Percentiles rank a stretch among this genome's conserved stretches.
These are phyloP conservation scores for Emydomyces testavorans DNA, from an alignment of 2,329 filamentous ascomycete species.

Conservation along the genomic window DNA sequence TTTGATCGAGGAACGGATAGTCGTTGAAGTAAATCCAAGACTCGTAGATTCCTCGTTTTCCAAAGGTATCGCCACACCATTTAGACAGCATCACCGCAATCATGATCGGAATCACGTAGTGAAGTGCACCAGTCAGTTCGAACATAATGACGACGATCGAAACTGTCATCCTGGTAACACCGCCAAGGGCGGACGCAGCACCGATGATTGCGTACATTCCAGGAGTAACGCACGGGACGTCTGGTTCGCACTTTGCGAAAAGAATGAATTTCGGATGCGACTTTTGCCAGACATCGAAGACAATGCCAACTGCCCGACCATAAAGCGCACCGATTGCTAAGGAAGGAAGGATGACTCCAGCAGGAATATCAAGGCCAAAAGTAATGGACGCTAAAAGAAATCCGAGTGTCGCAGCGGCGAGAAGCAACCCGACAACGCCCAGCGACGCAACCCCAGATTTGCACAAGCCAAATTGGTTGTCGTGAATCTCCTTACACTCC, in stretches of 20 bases:
- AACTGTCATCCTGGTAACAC: constrained; percentile 90
- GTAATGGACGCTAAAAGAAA: constrained; percentile 78
- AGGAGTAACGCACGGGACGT: constrained; percentile 77
- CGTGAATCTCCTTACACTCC: constrained; percentile 69
- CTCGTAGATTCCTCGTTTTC: constrained; percentile 88
- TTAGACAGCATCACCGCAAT: constrained; percentile 96
- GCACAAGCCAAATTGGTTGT: constrained; percentile 84
- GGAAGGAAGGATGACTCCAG: constrained; percentile 88
- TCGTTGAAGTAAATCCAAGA: constrained; percentile 94
- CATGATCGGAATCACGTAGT: constrained; percentile 97
- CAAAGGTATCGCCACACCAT: constrained; percentile 95
- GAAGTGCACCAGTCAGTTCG: constrained; percentile 88
- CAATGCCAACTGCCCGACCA: constrained; percentile 77
- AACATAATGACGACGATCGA: constrained; percentile 99
- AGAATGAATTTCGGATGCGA: constrained; percentile 64
- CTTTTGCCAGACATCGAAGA: constrained; percentile 78
- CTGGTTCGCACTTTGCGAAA: constrained; percentile 72
- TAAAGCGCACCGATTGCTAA: constrained; percentile 90
- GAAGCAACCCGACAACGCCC: constrained; percentile 67
- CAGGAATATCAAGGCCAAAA: constrained; percentile 87
- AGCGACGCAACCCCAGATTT: constrained; percentile 73
- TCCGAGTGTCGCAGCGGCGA: constrained; percentile 71
- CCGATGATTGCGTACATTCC: constrained; percentile 95
- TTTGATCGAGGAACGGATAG: constrained; percentile 90
- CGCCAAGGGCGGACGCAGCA: constrained; percentile 83